Conservation (phyloP, 2,329 filamentous ascomycete species). For the Beauveria caledonica region DNA sequence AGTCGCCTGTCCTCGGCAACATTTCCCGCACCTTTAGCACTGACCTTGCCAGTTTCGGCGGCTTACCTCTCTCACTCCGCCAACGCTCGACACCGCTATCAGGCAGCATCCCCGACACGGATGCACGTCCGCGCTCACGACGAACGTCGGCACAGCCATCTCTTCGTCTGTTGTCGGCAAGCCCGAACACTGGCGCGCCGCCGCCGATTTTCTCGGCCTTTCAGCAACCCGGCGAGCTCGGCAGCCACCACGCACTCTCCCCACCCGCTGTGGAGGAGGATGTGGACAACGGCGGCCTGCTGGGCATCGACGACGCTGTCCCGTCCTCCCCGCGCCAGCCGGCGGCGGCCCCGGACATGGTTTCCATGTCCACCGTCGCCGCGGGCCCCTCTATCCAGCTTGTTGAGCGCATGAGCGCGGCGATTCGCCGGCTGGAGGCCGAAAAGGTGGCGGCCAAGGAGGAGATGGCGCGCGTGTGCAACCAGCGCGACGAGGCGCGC, state of each 20-base stretch:
- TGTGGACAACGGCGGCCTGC: slow-evolving; percentile 20
- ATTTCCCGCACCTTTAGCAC: slow-evolving; percentile 45
- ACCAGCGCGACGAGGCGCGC: slow-evolving; percentile 88
- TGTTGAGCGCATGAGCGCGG: slow-evolving; percentile 91
- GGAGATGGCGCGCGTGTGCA: slow-evolving; percentile 68
- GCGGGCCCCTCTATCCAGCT: slow-evolving; percentile 91
- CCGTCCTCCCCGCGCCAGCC: slow-evolving; percentile 39
- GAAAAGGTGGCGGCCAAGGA: slow-evolving; percentile 87
- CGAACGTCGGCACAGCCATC: slow-evolving; percentile 42
- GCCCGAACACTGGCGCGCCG: slow-evolving; percentile 31
- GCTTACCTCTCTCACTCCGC: slow-evolving; percentile 16
- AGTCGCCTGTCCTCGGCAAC: slow-evolving; percentile 42
- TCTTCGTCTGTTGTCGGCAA: slow-evolving; percentile 16
- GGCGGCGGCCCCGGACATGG: slow-evolving; percentile 68
- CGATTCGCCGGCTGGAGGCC: slow-evolving; percentile 80
- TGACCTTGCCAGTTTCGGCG: slow-evolving; percentile 40
- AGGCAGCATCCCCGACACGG: slow-evolving; percentile 28
- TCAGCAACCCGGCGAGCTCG: slow-evolving; percentile 27
- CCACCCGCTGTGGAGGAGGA: not conserved
- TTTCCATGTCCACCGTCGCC: slow-evolving; percentile 80
- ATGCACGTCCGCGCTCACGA: slow-evolving; percentile 30
- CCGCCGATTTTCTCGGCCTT: slow-evolving; percentile 40
- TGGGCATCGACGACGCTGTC: slow-evolving; percentile 37
- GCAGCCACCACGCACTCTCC: not conserved
- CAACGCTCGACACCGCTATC: slow-evolving; percentile 42